Percentiles rank a stretch among this genome's conserved stretches.
Evolutionary conservation across 2,329 filamentous ascomycete genomes (phyloP).

Genomic region (Nemania sp.): DNA sequence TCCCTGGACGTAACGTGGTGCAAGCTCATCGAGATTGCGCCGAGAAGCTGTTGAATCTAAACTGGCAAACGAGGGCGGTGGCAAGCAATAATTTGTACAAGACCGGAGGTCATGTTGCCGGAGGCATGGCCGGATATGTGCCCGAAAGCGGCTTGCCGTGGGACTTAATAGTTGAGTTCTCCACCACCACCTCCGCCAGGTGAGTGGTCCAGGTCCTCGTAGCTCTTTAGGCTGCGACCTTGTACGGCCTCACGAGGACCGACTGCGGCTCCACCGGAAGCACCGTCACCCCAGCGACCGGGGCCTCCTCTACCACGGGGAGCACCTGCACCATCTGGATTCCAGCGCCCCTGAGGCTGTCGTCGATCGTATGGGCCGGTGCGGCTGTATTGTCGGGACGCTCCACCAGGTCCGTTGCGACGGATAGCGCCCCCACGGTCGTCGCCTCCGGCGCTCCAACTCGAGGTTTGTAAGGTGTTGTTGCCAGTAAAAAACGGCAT

Average conservation of each 20-base stretch:
- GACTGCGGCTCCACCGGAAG: conserved; percentile 74
- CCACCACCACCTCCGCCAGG: conserved; percentile 72
- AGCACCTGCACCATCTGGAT: conserved; percentile 53
- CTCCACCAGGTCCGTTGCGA: conserved; percentile 61
- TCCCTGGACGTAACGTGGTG: no score
- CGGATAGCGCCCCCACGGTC: conserved; percentile 67
- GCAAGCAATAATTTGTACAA: no score
- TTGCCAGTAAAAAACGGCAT: conserved; percentile 50
- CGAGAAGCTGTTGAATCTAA: no score
- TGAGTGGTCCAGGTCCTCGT: conserved; percentile 93
- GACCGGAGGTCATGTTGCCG: no score
- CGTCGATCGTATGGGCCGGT: conserved; percentile 76
- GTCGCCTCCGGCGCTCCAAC: conserved; percentile 55
- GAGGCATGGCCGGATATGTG: no score
- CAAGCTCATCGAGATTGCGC: no score
- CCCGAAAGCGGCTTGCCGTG: no score
- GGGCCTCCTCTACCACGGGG: conserved; percentile 55
- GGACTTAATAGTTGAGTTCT: conserved; percentile 85
- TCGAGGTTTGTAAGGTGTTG: conserved; percentile 46
- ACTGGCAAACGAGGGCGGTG: no score
- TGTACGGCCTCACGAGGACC: conserved; percentile 91
- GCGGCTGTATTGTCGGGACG: conserved; percentile 62
- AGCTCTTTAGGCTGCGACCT: conserved; percentile 91
- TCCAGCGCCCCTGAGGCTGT: conserved; percentile 56
- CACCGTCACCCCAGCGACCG: conserved; percentile 72